Percentiles rank a stretch among this genome's conserved stretches.
These are phyloP conservation scores for Penicillium sp. DNA, from an alignment of 2,329 filamentous ascomycete genomes.

Conservation along the genomic window DNA sequence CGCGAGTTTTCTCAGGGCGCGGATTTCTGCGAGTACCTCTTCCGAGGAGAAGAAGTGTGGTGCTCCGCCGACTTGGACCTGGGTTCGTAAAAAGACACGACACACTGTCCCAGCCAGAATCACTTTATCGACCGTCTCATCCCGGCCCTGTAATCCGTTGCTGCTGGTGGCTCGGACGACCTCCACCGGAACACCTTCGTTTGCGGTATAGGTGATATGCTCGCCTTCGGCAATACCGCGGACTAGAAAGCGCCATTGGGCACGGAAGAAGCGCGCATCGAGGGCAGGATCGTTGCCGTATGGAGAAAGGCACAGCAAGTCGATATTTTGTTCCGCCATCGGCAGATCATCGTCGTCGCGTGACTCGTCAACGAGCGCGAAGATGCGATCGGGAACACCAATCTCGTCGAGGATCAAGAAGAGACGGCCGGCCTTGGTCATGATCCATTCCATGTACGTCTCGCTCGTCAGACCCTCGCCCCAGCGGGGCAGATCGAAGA, in stretches of 20 bases:
- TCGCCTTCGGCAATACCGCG: constrained; percentile 59
- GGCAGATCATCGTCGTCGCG: constrained; percentile 67
- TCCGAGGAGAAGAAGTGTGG: constrained; percentile 44
- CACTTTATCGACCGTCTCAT: constrained; percentile 43
- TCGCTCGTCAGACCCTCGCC: constrained; percentile 52
- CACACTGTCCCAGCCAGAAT: constrained; percentile 43
- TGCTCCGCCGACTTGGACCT: constrained; percentile 41
- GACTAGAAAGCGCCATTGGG: constrained; percentile 63
- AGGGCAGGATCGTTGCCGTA: constrained; percentile 50
- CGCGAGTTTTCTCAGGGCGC: constrained; percentile 41
- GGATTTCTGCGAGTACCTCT: constrained; percentile 47
- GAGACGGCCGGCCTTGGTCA: constrained; percentile 60
- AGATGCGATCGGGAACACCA: constrained; percentile 66
- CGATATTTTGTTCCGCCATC: constrained; percentile 58
- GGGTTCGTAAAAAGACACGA: constrained; percentile 42
- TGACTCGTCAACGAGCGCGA: constrained; percentile 63
- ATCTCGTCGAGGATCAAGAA: constrained; percentile 64
- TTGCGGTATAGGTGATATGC: constrained; percentile 62
- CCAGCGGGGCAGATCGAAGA: constrained; percentile 45
- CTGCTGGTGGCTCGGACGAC: constrained; percentile 49
- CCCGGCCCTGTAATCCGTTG: constrained; percentile 38
- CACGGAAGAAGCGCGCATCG: constrained; percentile 62
- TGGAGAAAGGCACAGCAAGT: constrained; percentile 57
- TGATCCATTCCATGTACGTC: constrained; percentile 67
- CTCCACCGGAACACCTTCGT: constrained; percentile 65